These are phyloP conservation scores for Maudiozyma bulderi DNA, from an alignment of 805 yeast genomes.

Conservation along the genomic window DNA sequence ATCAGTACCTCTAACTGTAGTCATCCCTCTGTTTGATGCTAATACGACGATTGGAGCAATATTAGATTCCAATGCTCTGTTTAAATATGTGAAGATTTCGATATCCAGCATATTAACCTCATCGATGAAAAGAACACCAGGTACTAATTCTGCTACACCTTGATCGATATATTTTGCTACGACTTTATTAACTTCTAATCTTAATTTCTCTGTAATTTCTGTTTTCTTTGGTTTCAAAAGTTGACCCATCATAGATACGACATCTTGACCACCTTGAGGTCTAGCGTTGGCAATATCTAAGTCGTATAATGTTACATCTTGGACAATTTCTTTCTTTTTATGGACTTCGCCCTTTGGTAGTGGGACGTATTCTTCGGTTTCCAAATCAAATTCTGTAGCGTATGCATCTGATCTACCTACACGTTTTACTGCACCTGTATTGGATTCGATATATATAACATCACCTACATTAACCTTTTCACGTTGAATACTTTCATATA, in stretches of 20 bases:
- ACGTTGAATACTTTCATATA: conserved; percentile 88
- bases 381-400: conserved; percentile 95
- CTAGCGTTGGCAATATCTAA: conserved; percentile 93
- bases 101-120: conserved; percentile 98
- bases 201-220: conserved; percentile 89
- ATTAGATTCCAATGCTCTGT: conserved; percentile 83
- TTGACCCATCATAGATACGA: conserved; percentile 94
- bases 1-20: conserved; percentile 84
- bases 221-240: conserved; percentile 92
- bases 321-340: conserved; percentile 94
- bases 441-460: conserved; percentile 92
- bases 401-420: conserved; percentile 98
- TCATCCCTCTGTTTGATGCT: conserved; percentile 92
- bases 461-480: conserved; percentile 93
- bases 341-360: conserved; percentile 98
- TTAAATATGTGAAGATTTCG: conserved; percentile 91
- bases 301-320: conserved; percentile 93
- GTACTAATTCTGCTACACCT: conserved; percentile 95
- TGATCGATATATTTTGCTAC: conserved; percentile 94
- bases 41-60: conserved; percentile 92
- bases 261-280: conserved; percentile 96
- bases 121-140: conserved; percentile 95
- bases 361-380: conserved; percentile 97
- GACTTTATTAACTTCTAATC: conserved; percentile 89
- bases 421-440: conserved; percentile 93